Percentiles rank a stretch among this genome's conserved stretches.
These are phyloP conservation scores for Cerioporus squamosus DNA, from an alignment of 1,284 basidiomycete genomes.

Conservation along the genomic window DNA sequence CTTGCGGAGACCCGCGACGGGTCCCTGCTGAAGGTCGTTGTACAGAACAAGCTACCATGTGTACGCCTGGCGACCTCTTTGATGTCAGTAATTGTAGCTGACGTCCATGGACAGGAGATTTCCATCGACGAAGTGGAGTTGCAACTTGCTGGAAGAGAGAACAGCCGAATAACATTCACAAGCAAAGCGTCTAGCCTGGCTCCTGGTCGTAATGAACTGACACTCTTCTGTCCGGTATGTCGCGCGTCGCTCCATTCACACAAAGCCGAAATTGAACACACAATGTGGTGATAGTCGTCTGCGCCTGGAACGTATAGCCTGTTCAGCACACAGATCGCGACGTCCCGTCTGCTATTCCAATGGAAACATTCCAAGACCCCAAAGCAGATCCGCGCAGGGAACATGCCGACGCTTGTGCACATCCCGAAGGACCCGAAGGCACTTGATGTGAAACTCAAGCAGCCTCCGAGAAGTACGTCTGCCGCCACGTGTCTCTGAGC, in stretches of 20 bases:
- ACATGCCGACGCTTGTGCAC: conserved; percentile 57
- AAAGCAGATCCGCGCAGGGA: conserved; percentile 49
- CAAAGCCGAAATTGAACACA: background rate
- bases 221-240: conserved; percentile 71
- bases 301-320: conserved; percentile 63
- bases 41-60: conserved; percentile 74
- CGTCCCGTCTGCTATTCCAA: conserved; percentile 62
- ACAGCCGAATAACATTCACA: conserved; percentile 56
- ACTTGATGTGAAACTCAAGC: conserved; percentile 61
- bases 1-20: conserved; percentile 67
- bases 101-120: conserved; percentile 44
- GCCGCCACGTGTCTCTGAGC: background rate
- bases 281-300: conserved; percentile 52
- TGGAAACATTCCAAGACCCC: conserved; percentile 48
- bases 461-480: conserved; percentile 63
- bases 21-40: conserved; percentile 55
- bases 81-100: too few species aligned
- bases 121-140: conserved; percentile 55
- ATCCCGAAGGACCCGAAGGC: conserved; percentile 64
- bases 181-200: conserved; percentile 41
- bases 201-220: conserved; percentile 59
- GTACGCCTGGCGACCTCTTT: conserved; percentile 46
- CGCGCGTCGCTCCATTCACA: background rate
- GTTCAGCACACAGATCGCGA: conserved; percentile 62
- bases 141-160: conserved; percentile 58